Percentiles rank a stretch among this genome's conserved stretches.
Conservation (phyloP, 257 asterid species). For the Thymus mandschuricus region DNA sequence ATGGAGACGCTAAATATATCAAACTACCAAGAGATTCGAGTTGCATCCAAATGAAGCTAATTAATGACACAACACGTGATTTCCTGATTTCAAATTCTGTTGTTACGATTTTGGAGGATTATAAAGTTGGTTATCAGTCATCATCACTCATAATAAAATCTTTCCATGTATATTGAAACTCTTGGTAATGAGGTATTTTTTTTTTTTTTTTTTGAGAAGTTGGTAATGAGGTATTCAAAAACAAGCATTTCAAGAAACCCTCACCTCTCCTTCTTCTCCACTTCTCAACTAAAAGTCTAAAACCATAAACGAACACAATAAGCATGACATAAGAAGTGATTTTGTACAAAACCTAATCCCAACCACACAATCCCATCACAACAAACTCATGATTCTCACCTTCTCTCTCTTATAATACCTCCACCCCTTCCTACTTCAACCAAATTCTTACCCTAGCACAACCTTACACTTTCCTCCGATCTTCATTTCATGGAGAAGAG, state of each 20-base stretch:
- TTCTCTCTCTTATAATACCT: conserved; percentile 35
- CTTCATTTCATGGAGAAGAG: conserved; percentile 56
- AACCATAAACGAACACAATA: conserved; percentile 7
- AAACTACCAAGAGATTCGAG: background rate
- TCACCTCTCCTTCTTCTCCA: conserved; percentile 21
- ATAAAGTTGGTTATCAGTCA: background rate
- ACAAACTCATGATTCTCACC: background rate
- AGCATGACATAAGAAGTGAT: conserved; percentile 26
- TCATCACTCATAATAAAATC: background rate
- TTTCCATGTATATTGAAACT: too few species aligned
- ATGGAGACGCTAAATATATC: too few species aligned
- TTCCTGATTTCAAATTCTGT: background rate
- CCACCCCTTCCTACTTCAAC: conserved; percentile 17
- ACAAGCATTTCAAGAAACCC: background rate
- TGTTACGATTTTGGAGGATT: background rate
- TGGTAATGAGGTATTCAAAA: background rate
- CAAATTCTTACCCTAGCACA: conserved; percentile 10
- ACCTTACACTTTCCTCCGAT: background rate
- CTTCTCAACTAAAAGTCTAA: conserved; percentile 24
- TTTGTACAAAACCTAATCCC: conserved; percentile 34
- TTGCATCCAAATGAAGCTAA: background rate
- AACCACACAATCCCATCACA: conserved; percentile 31
- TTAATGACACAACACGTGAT: background rate
- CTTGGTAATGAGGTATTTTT: too few species aligned
- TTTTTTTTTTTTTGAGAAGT: too few species aligned